Evolutionary conservation across 2,329 filamentous ascomycete genomes (phyloP).

Genomic region (Fonsecaea monophora): DNA sequence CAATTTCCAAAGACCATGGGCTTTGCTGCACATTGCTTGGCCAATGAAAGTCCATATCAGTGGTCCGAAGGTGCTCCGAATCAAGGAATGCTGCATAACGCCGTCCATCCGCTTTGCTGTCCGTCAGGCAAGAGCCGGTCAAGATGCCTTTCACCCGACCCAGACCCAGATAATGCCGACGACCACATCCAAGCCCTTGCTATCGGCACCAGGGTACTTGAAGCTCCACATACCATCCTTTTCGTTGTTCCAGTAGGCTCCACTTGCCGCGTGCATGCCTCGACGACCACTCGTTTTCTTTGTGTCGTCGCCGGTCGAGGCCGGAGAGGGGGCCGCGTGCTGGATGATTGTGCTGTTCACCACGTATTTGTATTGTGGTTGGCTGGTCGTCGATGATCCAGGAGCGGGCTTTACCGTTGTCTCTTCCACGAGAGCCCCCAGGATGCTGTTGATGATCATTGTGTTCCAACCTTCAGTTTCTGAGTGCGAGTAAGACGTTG

Average conservation of each 20-base stretch:
- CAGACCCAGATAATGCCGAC: constrained; percentile 58
- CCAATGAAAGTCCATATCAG: not conserved
- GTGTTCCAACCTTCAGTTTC: constrained; percentile 90
- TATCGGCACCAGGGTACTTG: constrained; percentile 56
- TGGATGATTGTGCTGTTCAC: constrained; percentile 99
- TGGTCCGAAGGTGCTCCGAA: not conserved
- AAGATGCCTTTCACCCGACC: constrained; percentile 32
- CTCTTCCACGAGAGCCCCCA: constrained; percentile 51
- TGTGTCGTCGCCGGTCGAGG: constrained; percentile 62
- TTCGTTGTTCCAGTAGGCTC: constrained; percentile 59
- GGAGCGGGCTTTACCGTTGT: constrained; percentile 49
- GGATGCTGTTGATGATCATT: constrained; percentile 77
- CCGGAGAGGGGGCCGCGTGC: constrained; percentile 65
- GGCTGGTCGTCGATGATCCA: constrained; percentile 42
- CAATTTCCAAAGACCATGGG: constrained; percentile 2
- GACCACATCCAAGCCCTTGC: constrained; percentile 57
- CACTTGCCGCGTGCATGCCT: constrained; percentile 65
- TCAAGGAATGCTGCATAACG: constrained; percentile 1
- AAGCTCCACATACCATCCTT: constrained; percentile 62
- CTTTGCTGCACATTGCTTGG: not conserved
- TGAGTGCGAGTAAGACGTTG: constrained; percentile 83
- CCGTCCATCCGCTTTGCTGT: constrained; percentile 19
- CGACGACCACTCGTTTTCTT: constrained; percentile 72
- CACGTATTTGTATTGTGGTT: constrained; percentile 84
- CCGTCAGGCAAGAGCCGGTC: not conserved